Evolutionary conservation across 768 basidiomycete genomes (phyloP).

Genomic region (Naganishia vishniacii): DNA sequence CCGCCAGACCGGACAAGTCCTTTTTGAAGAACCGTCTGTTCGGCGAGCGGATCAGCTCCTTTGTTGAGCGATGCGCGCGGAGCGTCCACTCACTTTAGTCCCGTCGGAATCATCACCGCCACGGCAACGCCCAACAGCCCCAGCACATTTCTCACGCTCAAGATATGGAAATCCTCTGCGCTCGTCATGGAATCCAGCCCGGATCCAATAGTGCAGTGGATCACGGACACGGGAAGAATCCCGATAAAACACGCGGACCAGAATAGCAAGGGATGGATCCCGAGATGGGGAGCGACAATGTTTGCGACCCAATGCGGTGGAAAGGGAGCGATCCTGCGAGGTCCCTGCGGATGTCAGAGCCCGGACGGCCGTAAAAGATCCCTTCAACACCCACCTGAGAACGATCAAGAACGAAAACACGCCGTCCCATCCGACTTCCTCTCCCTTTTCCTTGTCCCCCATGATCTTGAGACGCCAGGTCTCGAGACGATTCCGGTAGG

Average conservation of each 20-base stretch:
- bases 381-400: constrained; percentile 50
- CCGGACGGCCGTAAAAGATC: background rate
- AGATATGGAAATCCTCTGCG: constrained; percentile 83
- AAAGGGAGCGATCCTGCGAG: constrained; percentile 69
- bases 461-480: constrained; percentile 73
- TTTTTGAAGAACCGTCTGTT: constrained; percentile 29
- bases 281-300: constrained; percentile 83
- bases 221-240: constrained; percentile 82
- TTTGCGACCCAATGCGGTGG: constrained; percentile 93
- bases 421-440: constrained; percentile 45
- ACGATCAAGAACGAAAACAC: constrained; percentile 88
- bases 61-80: constrained; percentile 31
- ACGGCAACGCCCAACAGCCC: constrained; percentile 76
- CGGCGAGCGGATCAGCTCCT: background rate
- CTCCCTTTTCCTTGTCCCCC: constrained; percentile 65
- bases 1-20: constrained; percentile 25
- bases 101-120: constrained; percentile 90
- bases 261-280: constrained; percentile 76
- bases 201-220: constrained; percentile 90
- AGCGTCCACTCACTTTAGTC: constrained; percentile 73
- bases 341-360: background rate
- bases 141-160: constrained; percentile 86
- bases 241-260: constrained; percentile 83
- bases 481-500: constrained; percentile 75
- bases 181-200: constrained; percentile 91